Base-by-base conservation (phyloP, 2,329 filamentous ascomycete genomes). In the Ophiostoma populinum region DNA sequence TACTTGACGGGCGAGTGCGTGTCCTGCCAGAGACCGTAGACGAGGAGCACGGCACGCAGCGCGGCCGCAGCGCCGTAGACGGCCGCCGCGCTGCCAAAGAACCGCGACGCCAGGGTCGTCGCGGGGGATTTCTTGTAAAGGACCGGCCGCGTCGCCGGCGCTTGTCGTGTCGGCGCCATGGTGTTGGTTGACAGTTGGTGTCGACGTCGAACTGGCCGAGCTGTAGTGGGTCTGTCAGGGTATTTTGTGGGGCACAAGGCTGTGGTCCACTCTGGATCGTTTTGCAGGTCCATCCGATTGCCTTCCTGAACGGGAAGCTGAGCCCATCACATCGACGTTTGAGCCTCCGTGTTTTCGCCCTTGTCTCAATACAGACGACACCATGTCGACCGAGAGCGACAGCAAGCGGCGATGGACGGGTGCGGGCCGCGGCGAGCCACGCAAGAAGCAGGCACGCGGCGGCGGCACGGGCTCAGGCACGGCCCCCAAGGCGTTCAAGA, bases 21-120 rank as follows among this genome's bases (percentile, higher is more conserved):
- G 57, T 98, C 90, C 60, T 98, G 90, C 64, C 81, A 86, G 41
- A 83, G 70, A 39, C 90, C 87, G 54, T 95, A 95, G 48, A 92
- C 52, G 33, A 95, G 69, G 43, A 98, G 74, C 21, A 61, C 53
- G 6, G 71, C 51, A 41, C 90, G 81, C 17, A 98, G 67, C 32
- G 75, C 47, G 36, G 75, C 59, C 34, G 70, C 63, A 10, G 67
- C 53, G 35, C 57, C 42, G 53, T 77, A 72, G 47, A 79, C 64
- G 7, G 65, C 61, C 7, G 51, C 24, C 2, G 60, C 58, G 38
- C 47, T 46, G 39, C 49, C 46, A 37, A 62, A 55, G 31, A 62
- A 48, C 33, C 47, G 9, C 35, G 13, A 17, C 11, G 11, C 25
- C 11, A 27, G 7, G 13, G 48, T 39, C 18, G 52, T 29, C 5